A percentile compares a stretch with the other conserved stretches of the same genome.
These are phyloP conservation scores for Mycena vitilis DNA, from an alignment of 768 basidiomycete species.

Conservation along the genomic window DNA sequence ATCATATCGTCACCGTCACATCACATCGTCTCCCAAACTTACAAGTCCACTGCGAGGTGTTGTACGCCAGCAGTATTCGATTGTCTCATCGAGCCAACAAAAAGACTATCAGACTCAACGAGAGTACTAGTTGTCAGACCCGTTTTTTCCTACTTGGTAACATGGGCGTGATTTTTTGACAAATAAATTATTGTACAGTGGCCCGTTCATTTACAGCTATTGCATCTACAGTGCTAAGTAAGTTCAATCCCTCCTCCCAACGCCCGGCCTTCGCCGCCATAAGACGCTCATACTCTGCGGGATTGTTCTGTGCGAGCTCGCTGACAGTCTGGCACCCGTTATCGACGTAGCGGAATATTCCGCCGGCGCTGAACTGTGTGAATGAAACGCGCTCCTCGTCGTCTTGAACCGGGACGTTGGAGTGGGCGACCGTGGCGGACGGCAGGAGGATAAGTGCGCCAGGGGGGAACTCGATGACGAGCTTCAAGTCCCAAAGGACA, in stretches of 20 bases:
- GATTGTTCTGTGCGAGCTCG: conserved; percentile 2
- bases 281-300: conserved; percentile 2
- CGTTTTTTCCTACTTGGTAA: too few species aligned
- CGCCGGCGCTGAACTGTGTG: conserved; percentile 44
- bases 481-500: conserved; percentile 43
- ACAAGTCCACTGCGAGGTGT: too few species aligned
- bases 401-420: conserved; percentile 38
- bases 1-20: neutral
- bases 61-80: too few species aligned
- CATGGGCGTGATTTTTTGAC: too few species aligned
- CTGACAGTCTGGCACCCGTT: conserved; percentile 37
- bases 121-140: too few species aligned
- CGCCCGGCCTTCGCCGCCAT: too few species aligned
- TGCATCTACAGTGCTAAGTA: too few species aligned
- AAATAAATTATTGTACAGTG: too few species aligned
- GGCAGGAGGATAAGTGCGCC: conserved; percentile 44
- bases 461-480: conserved; percentile 43
- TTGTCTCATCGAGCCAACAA: too few species aligned
- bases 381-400: conserved; percentile 39
- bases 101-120: too few species aligned
- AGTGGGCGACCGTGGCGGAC: conserved; percentile 42
- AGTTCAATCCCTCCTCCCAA: too few species aligned
- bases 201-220: too few species aligned
- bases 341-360: conserved; percentile 41
- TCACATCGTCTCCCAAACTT: neutral